Percentiles rank a stretch among this genome's conserved stretches.
phyloP scores from a whole-genome alignment of 2,329 filamentous ascomycete genomes.

The Pseudocercospora ulei region DNA sequence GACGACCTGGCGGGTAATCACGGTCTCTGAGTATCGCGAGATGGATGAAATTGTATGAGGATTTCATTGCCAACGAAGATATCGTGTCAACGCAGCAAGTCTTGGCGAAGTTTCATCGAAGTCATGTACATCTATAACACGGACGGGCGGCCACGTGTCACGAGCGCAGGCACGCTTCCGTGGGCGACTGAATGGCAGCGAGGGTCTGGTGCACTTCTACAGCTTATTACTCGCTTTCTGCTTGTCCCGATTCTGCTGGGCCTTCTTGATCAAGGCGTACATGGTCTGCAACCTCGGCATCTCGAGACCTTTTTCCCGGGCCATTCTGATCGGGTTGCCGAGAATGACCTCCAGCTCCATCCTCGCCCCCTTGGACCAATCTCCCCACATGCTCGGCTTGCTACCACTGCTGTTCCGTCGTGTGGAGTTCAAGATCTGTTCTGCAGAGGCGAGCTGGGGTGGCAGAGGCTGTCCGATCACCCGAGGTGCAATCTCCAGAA shows the following conservation, averaged over 20 bases:
- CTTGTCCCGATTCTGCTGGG: constrained; percentile 47
- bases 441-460: constrained; percentile 50
- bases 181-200: too few species aligned
- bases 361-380: constrained; percentile 57
- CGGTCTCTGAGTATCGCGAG: too few species aligned
- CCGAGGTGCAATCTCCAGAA: constrained; percentile 53
- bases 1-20: too few species aligned
- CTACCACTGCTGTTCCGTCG: constrained; percentile 53
- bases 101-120: too few species aligned
- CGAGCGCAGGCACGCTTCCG: neutral
- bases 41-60: too few species aligned
- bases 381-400: constrained; percentile 55
- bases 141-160: neutral
- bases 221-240: constrained; percentile 26
- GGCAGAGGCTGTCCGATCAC: constrained; percentile 55
- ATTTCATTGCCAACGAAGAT: too few species aligned
- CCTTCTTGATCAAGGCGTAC: constrained; percentile 56
- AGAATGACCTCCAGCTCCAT: constrained; percentile 65
- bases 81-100: too few species aligned
- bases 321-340: constrained; percentile 59
- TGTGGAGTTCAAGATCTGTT: constrained; percentile 54
- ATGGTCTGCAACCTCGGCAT: constrained; percentile 58
- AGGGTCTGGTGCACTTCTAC: constrained; percentile 2
- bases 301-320: constrained; percentile 52
- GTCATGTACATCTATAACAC: neutral